A percentile compares a stretch with the other conserved stretches of the same genome.
phyloP scores from a whole-genome alignment of 768 basidiomycete genomes.

The Xerocomellus chrysenteron region DNA sequence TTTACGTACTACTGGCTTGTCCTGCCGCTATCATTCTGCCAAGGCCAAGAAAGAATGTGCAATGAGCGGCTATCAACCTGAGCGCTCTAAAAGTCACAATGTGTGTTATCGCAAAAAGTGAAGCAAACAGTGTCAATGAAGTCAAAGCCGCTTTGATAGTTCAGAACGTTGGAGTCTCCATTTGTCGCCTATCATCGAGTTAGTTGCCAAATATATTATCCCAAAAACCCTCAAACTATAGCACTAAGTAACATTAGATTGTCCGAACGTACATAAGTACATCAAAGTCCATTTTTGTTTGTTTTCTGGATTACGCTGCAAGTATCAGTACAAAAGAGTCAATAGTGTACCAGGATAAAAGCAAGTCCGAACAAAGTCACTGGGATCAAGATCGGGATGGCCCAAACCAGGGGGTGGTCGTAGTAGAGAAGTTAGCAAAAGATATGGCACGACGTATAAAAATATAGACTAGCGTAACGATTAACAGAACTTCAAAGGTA shows the following conservation, averaged over 20 bases:
- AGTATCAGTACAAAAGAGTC: constrained; percentile 12
- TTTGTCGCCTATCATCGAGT: background rate
- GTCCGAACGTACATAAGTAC: constrained; percentile 53
- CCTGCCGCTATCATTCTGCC: background rate
- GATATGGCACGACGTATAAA: constrained; percentile 25
- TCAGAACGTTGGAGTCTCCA: background rate
- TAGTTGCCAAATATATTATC: background rate
- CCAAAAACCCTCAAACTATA: background rate
- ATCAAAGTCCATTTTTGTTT: constrained; percentile 85
- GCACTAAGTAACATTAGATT: background rate
- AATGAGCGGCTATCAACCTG: background rate
- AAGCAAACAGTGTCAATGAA: background rate
- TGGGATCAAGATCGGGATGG: background rate
- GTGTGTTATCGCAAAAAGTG: background rate
- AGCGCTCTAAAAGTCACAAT: background rate
- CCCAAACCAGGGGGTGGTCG: background rate
- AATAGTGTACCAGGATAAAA: constrained; percentile 10
- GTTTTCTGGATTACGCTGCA: constrained; percentile 43
- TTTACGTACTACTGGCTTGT: constrained; percentile 10
- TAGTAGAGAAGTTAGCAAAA: constrained; percentile 6
- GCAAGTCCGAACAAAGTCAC: constrained; percentile 9
- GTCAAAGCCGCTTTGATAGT: background rate
- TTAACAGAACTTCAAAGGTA: constrained; percentile 21
- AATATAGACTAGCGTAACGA: constrained; percentile 30
- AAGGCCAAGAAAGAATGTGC: background rate